Conservation (phyloP, 2,329 filamentous ascomycete genomes). For the Hymenoscyphus fructigenus region DNA sequence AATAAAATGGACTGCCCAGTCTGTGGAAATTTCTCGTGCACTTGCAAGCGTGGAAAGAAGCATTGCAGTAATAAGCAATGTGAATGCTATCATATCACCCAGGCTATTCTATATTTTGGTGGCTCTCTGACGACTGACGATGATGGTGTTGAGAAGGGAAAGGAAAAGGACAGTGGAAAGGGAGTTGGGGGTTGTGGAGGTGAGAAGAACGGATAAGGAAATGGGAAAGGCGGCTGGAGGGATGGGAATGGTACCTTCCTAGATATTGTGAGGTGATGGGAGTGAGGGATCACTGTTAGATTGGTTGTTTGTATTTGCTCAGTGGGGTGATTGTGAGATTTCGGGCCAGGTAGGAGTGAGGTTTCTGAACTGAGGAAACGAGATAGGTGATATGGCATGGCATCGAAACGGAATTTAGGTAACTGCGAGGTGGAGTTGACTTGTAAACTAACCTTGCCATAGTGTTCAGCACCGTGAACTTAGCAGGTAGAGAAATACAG, state of each 20-base stretch:
- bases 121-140: too few relatives aligned
- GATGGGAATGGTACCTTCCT: too few relatives aligned
- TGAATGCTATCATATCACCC: neutral
- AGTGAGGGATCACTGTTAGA: neutral
- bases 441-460: too few relatives aligned
- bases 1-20: neutral
- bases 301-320: neutral
- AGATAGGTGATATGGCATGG: too few relatives aligned
- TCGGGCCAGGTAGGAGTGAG: neutral
- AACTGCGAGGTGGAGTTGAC: too few relatives aligned
- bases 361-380: too few relatives aligned
- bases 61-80: neutral
- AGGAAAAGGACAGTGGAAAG: neutral
- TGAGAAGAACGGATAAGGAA: too few relatives aligned
- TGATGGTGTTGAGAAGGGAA: neutral
- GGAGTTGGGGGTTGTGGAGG: neutral
- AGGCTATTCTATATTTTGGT: neutral
- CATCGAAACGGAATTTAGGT: too few relatives aligned
- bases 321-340: neutral
- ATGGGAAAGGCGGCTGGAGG: too few relatives aligned
- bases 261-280: too few relatives aligned
- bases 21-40: neutral
- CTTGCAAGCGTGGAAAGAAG: neutral
- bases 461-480: too few relatives aligned
- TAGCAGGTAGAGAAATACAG: too few relatives aligned